phyloP scores from a whole-genome alignment of 306 rosid species.

The Lablab purpureus region DNA sequence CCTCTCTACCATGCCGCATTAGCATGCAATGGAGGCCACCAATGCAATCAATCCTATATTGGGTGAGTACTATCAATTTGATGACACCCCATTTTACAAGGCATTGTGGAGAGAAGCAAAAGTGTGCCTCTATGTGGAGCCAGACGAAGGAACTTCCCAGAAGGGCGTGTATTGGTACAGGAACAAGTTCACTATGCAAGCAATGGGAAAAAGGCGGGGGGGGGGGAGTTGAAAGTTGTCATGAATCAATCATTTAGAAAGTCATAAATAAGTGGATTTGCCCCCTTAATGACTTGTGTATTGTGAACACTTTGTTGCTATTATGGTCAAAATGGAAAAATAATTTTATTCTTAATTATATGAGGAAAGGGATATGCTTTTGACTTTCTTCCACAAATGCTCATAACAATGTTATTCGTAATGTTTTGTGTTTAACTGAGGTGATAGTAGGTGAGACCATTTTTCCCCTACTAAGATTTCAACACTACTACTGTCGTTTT shows the following conservation, averaged over 20 bases:
- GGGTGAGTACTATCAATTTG: constrained; percentile 63
- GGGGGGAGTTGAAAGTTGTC: neutral
- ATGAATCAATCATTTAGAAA: neutral
- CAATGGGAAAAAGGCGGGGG: neutral
- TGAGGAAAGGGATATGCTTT: neutral
- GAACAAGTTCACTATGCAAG: constrained; percentile 54
- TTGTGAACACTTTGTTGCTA: neutral
- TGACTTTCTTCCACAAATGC: neutral
- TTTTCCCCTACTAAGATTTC: too few relatives aligned
- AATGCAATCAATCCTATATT: constrained; percentile 60
- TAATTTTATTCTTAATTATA: neutral
- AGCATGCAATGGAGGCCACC: constrained; percentile 83
- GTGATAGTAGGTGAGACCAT: too few relatives aligned
- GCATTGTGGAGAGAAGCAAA: constrained; percentile 88
- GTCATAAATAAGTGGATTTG: constrained; percentile 41
- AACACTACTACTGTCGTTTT: too few relatives aligned
- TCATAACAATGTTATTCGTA: neutral
- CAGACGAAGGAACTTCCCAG: constrained; percentile 50
- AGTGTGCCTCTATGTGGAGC: constrained; percentile 80
- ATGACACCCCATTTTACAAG: constrained; percentile 68
- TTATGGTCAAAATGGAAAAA: constrained; percentile 6
- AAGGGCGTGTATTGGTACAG: constrained; percentile 78
- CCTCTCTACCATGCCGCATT: constrained; percentile 81
- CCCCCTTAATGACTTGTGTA: neutral
- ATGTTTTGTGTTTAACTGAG: neutral